Conservation (phyloP, 2,329 filamentous ascomycete genomes). For the Aspergillus aculeatinus region DNA sequence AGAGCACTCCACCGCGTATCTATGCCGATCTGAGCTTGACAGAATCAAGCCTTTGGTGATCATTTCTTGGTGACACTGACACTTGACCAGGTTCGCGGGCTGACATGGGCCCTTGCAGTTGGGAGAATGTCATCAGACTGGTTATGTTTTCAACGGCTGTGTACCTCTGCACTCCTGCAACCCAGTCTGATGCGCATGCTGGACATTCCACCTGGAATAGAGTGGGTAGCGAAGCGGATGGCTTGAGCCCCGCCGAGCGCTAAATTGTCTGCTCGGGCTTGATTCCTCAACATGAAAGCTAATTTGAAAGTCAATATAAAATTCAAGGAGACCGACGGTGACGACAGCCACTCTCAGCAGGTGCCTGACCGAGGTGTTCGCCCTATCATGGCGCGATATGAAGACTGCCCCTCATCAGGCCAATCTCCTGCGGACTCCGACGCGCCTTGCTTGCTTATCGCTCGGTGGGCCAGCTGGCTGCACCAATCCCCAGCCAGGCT, state of each 20-base stretch:
- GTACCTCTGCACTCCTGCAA: too few species aligned
- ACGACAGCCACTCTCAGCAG: not conserved
- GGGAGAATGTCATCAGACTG: not conserved
- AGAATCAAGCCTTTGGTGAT: constrained; percentile 4
- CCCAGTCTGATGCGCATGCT: too few species aligned
- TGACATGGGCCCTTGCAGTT: not conserved
- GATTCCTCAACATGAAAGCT: not conserved
- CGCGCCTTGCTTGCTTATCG: constrained; percentile 9
- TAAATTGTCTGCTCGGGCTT: not conserved
- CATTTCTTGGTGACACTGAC: not conserved
- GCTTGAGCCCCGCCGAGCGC: not conserved
- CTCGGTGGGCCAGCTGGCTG: not conserved
- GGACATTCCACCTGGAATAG: too few species aligned
- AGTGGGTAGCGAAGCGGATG: not conserved
- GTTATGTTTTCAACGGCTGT: not conserved
- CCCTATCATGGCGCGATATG: not conserved
- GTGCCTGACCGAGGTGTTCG: not conserved
- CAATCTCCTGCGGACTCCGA: constrained; percentile 8
- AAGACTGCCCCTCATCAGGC: not conserved
- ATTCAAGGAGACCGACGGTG: not conserved
- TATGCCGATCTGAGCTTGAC: constrained; percentile 5
- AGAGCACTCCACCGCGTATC: not conserved
- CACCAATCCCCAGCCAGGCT: constrained; percentile 5
- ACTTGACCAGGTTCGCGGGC: not conserved
- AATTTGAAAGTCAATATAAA: not conserved